Evolutionary conservation across 2,329 filamentous ascomycete genomes (phyloP), one percentile per base, ranked within the genome.

Genomic region (Aphanocladium album): DNA sequence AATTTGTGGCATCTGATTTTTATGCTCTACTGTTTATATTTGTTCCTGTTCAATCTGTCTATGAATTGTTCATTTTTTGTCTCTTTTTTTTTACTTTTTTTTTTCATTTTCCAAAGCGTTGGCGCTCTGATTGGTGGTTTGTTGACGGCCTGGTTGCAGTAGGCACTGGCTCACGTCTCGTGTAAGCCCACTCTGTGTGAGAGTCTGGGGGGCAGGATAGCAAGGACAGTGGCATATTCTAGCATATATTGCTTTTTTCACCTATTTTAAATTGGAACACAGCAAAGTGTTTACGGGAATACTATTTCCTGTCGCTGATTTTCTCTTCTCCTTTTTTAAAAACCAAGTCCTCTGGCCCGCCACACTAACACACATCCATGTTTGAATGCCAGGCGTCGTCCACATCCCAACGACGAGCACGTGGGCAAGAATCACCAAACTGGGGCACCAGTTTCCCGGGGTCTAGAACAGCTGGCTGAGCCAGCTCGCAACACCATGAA

Each of bases 111-210:
- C 65, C 19, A 45, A 57, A 60, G 62, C 62, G 52, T 60, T 64
- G 51, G 54, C 64, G 49, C 57, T 63, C 25, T 57, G 55, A 57
- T 27, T 64, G 54, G 60, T 46, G 37, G 37, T 17, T 35, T 51
- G 39, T 46, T 51, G 51, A 39, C 21, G 46, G 46, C 12, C 37
- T 51, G 17, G 35, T 21, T 46, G n/a, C n/a, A 45, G 45, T 9
- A 21, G 35, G 23, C 54, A 35, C 17, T 33, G n/a, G 19, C 54
- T n/a, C 14, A 19, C 43, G 47, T 47, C 14, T n/a, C 43, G 41
- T 57, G 43, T 57, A 57, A 47, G 54, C 54, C 53, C 33, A 35
- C n/a, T 6, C 33, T 35, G 6, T 35, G 6, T 6, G 33, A 35
- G 33, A 35, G 33, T 12, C 33, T n/a, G n/a, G n/a, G 33, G 33